These are phyloP conservation scores for Drechslerella stenobrocha DNA, from an alignment of 2,329 filamentous ascomycete genomes.

Conservation along the genomic window DNA sequence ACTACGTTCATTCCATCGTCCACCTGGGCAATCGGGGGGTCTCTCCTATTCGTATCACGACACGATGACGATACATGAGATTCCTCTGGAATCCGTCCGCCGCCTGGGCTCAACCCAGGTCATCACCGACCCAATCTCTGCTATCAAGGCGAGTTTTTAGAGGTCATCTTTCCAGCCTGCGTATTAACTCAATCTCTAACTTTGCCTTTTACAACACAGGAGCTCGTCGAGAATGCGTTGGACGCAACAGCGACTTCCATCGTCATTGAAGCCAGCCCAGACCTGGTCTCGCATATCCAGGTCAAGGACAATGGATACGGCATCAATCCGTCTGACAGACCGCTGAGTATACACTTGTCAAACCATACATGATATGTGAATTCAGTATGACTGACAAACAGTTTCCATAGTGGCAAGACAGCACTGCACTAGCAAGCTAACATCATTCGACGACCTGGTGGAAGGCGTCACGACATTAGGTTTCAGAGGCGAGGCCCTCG, in stretches of 20 bases:
- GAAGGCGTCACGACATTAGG: slow-evolving; percentile 65
- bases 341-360: slow-evolving; percentile 54
- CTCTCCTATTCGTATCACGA: too few relatives aligned
- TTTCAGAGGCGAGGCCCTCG: slow-evolving; percentile 68
- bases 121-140: slow-evolving; percentile 50
- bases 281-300: slow-evolving; percentile 66
- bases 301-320: slow-evolving; percentile 68
- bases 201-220: slow-evolving; percentile 53
- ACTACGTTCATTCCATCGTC: neutral
- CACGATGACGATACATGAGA: slow-evolving; percentile 37
- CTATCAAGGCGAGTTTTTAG: slow-evolving; percentile 48
- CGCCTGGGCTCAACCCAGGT: slow-evolving; percentile 51
- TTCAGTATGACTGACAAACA: neutral
- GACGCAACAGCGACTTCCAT: slow-evolving; percentile 66
- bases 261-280: slow-evolving; percentile 63
- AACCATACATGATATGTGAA: too few relatives aligned
- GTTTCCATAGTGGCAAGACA: slow-evolving; percentile 59
- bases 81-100: slow-evolving; percentile 47
- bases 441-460: slow-evolving; percentile 62
- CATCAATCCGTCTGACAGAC: slow-evolving; percentile 63
- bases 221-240: slow-evolving; percentile 69
- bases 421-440: slow-evolving; percentile 68
- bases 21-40: too few relatives aligned
- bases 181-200: neutral
- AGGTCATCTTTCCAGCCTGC: slow-evolving; percentile 63